phyloP scores from a whole-genome alignment of 148 eudicot genomes.

The Agrostemma githago region DNA sequence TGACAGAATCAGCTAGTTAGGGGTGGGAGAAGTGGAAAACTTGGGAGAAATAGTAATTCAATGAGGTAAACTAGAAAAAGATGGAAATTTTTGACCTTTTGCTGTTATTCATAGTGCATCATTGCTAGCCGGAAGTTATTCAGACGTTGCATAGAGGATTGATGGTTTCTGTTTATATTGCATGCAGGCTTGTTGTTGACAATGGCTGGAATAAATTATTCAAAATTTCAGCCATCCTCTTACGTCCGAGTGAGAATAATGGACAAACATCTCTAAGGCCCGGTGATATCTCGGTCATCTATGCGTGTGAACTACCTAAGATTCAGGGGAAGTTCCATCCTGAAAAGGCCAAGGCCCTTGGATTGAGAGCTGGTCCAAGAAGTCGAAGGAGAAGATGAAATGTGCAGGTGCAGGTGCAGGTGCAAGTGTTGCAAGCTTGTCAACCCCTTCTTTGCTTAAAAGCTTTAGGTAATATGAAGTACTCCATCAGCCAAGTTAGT shows the following conservation, averaged over 20 bases:
- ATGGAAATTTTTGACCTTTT: conserved; percentile 3
- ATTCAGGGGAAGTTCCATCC: conserved; percentile 83
- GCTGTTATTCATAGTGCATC: conserved; percentile 8
- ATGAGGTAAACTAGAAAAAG: not conserved
- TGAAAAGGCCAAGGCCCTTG: conserved; percentile 72
- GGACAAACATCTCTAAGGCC: conserved; percentile 37
- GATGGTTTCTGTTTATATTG: conserved; percentile 13
- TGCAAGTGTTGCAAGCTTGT: conserved; percentile 18
- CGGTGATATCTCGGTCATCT: conserved; percentile 69
- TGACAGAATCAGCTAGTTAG: too few species aligned
- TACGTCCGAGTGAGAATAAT: conserved; percentile 37
- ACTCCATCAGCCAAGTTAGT: not conserved
- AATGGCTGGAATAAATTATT: conserved; percentile 83
- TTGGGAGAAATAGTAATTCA: too few species aligned
- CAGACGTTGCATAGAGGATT: conserved; percentile 5
- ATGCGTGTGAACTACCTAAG: conserved; percentile 77
- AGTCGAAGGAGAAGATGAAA: conserved; percentile 32
- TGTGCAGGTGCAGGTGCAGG: not conserved
- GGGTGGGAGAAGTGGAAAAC: too few species aligned
- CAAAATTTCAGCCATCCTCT: conserved; percentile 74
- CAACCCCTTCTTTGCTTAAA: conserved; percentile 38
- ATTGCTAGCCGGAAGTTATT: not conserved
- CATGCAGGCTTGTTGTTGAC: conserved; percentile 78
- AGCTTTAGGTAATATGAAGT: conserved; percentile 26
- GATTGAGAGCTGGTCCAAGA: conserved; percentile 67